A percentile compares a stretch with the other conserved stretches of the same genome.
Conservation (phyloP, 1,139 yeast genomes). For the Sugiyamaella castrensis region DNA sequence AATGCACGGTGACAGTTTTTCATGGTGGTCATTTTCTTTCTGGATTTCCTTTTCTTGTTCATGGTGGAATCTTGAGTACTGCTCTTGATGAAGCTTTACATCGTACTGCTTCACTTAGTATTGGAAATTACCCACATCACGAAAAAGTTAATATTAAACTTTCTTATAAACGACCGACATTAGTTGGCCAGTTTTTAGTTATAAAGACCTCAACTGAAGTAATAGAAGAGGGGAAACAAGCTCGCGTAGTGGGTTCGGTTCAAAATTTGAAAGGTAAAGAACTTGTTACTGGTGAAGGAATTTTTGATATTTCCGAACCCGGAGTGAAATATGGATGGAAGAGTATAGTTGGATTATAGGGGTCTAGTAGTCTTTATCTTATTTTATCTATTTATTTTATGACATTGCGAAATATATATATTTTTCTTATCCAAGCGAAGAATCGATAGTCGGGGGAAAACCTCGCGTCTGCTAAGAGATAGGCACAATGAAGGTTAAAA, state of each 20-base stretch:
- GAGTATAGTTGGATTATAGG: constrained; percentile 13
- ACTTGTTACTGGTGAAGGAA: constrained; percentile 37
- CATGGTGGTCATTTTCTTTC: constrained; percentile 78
- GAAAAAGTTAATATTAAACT: constrained; percentile 46
- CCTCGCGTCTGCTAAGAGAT: too few relatives aligned
- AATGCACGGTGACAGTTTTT: constrained; percentile 61
- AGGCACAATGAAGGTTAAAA: too few relatives aligned
- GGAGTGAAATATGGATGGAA: constrained; percentile 6
- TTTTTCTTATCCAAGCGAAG: not conserved
- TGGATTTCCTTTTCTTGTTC: constrained; percentile 85
- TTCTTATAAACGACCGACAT: constrained; percentile 67
- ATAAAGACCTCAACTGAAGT: constrained; percentile 50
- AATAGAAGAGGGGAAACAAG: constrained; percentile 35
- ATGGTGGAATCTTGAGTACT: constrained; percentile 88
- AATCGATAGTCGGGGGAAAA: too few relatives aligned
- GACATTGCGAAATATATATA: not conserved
- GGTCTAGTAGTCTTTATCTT: not conserved
- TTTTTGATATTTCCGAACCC: constrained; percentile 21
- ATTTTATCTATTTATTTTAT: not conserved
- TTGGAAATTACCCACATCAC: constrained; percentile 23
- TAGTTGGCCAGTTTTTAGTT: constrained; percentile 75
- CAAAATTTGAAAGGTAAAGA: constrained; percentile 42
- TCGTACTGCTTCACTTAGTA: constrained; percentile 49
- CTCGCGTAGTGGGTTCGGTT: constrained; percentile 43
- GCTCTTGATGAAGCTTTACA: constrained; percentile 72